Base-by-base conservation (phyloP, 495 filamentous ascomycete species). In the Neurospora sublineolata region DNA sequence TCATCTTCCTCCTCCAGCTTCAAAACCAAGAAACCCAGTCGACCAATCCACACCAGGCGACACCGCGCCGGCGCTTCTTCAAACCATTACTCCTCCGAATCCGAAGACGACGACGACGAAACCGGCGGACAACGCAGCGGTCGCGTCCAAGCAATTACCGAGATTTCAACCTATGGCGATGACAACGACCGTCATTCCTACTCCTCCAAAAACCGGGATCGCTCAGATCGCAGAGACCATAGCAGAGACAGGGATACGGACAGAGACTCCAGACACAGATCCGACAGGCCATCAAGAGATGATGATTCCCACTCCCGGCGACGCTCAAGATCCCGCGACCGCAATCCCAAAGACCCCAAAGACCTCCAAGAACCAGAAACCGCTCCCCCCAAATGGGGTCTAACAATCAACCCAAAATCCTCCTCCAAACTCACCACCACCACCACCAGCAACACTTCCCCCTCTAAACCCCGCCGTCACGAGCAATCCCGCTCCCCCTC, bases 61-160 rank as follows among this genome's bases (percentile, higher is more conserved):
- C 52, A 64, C 27, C 52, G 30, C 52, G 52, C 52, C 52, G 52
- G 52, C 52, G 52, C 52, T 3, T 64, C 52, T 33, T 58, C 44
- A 12, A 52, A 52, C 44, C 44, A 60, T 14, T 70, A 71, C 11
- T 58, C 40, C 10, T 64, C 72, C n/a, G 68, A 72, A 30, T 71
- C 74, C 38, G 8, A 72, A 68, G 67, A 78, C 27, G 77, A 75
- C 70, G 14, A 64, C 9, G 52, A 64, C 30, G 52, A 33, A 64
- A 64, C 52, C 52, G 27, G 44, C 2, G 20, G 4, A 64, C 52
- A 64, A 64, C 23, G 27, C 23, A 60, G 27, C 27, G 27, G 52
- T 18, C 52, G 52, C 14, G 27, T 64, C 6, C 52, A 64, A 64
- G 52, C 23, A 33, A 64, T 64, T 16, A 64, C 52, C 27, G 52